Percentiles rank a stretch among this genome's conserved stretches.
Evolutionary conservation across 768 basidiomycete genomes (phyloP).

Genomic region (Boletus pseudo-olivaceus): DNA sequence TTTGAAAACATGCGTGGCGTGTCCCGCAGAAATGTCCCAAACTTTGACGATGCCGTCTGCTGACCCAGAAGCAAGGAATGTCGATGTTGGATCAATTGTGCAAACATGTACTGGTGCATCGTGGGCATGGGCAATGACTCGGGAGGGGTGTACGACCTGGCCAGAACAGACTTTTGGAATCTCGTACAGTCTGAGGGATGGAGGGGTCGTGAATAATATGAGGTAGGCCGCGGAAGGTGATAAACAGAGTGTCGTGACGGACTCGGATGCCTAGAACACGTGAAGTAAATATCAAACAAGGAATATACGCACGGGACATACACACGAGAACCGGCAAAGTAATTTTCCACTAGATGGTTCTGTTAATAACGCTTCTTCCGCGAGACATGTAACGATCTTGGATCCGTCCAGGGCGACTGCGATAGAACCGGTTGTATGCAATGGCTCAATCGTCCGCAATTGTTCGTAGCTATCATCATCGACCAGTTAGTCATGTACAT

Average conservation of each 20-base stretch:
- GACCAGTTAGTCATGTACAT: constrained; percentile 8
- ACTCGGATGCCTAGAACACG: constrained; percentile 71
- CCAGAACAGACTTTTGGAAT: constrained; percentile 52
- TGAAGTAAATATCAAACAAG: not conserved
- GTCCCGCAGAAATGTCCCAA: constrained; percentile 86
- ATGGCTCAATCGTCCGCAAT: constrained; percentile 63
- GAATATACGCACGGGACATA: constrained; percentile 40
- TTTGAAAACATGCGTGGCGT: constrained; percentile 90
- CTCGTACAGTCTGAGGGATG: constrained; percentile 80
- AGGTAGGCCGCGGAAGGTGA: constrained; percentile 74
- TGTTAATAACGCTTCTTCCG: constrained; percentile 81
- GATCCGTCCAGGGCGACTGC: constrained; percentile 74
- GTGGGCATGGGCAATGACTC: constrained; percentile 81
- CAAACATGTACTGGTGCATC: constrained; percentile 93
- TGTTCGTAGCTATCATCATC: constrained; percentile 64
- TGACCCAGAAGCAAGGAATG: constrained; percentile 91
- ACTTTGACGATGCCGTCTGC: constrained; percentile 97
- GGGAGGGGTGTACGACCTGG: constrained; percentile 61
- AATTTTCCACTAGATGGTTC: constrained; percentile 69
- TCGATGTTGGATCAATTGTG: constrained; percentile 77
- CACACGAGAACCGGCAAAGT: constrained; percentile 80
- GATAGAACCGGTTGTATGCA: constrained; percentile 88
- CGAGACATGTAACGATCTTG: constrained; percentile 81
- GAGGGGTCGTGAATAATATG: constrained; percentile 75
- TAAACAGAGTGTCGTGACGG: constrained; percentile 80